Evolutionary conservation across 139 green algal genomes (phyloP).

Genomic region (Coccomyxa sp.): DNA sequence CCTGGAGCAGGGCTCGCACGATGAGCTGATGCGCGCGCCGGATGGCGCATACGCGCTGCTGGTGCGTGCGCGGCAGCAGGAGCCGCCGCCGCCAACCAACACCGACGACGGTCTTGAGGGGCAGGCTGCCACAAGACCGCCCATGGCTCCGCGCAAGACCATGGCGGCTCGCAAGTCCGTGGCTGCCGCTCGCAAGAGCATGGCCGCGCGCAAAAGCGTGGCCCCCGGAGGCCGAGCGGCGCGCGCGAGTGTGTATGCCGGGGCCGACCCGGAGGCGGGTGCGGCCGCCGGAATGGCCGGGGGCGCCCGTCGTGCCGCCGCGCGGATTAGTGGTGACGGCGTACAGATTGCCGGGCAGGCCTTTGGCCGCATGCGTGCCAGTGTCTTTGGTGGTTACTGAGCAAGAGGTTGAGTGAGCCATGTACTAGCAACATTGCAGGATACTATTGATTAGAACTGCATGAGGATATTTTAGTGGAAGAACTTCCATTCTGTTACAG

Average conservation of each 20-base stretch:
- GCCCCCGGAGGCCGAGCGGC: no score
- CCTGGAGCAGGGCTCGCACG: conserved; percentile 59
- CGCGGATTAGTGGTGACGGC: background rate
- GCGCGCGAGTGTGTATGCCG: background rate
- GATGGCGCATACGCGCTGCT: conserved; percentile 32
- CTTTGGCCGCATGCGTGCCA: background rate
- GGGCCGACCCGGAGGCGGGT: background rate
- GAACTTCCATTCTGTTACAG: no score
- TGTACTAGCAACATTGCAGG: no score
- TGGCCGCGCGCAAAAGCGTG: background rate
- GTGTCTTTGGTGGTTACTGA: background rate
- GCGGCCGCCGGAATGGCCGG: background rate
- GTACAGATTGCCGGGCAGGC: background rate
- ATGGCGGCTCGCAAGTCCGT: background rate
- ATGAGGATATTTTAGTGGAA: no score
- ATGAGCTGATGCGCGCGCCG: conserved; percentile 31
- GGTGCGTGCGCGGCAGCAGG: conserved; percentile 25
- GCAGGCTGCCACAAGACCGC: background rate
- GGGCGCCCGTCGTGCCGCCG: background rate
- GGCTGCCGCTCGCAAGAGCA: background rate
- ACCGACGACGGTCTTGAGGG: background rate
- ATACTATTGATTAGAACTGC: no score
- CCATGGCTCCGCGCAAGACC: background rate
- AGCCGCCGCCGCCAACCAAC: background rate
- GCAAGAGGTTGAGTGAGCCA: background rate